These are phyloP conservation scores for Cryptosporidium meleagridis DNA, from an alignment of 169 alveolate species.

Conservation along the genomic window DNA sequence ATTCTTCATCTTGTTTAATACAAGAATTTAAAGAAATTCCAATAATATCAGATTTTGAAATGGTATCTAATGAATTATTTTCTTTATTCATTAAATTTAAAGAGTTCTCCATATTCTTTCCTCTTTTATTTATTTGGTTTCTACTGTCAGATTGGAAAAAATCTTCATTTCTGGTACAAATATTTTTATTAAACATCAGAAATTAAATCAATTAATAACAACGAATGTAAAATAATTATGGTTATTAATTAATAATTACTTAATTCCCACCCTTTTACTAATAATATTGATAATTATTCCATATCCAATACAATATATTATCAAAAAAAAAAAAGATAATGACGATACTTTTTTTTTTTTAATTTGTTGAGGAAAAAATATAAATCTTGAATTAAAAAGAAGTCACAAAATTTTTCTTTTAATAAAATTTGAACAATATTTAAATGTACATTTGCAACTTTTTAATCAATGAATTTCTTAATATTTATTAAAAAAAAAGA, in stretches of 20 bases:
- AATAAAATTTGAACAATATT: no score
- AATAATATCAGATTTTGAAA: conserved; percentile 17
- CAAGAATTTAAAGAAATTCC: conserved; percentile 62
- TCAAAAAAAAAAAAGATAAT: no score
- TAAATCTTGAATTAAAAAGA: not conserved
- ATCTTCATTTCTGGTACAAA: conserved; percentile 1
- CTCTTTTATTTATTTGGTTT: not conserved
- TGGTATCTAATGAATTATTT: not conserved
- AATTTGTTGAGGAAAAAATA: not conserved
- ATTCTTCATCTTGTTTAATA: conserved; percentile 65
- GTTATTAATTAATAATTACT: not conserved
- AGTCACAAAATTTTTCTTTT: no score
- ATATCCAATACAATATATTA: not conserved
- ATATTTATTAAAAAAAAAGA: not conserved
- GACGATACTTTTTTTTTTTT: no score
- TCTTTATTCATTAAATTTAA: conserved; percentile 5
- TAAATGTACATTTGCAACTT: not conserved
- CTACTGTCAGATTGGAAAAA: not conserved
- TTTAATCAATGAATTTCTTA: not conserved
- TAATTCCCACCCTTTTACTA: not conserved
- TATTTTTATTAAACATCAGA: conserved; percentile 2
- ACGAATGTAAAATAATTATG: not conserved
- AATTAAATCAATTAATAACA: not conserved
- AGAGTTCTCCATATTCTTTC: not conserved
- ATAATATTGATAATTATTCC: not conserved